phyloP scores from a whole-genome alignment of 805 yeast genomes.

The Clavispora phyllophila region DNA sequence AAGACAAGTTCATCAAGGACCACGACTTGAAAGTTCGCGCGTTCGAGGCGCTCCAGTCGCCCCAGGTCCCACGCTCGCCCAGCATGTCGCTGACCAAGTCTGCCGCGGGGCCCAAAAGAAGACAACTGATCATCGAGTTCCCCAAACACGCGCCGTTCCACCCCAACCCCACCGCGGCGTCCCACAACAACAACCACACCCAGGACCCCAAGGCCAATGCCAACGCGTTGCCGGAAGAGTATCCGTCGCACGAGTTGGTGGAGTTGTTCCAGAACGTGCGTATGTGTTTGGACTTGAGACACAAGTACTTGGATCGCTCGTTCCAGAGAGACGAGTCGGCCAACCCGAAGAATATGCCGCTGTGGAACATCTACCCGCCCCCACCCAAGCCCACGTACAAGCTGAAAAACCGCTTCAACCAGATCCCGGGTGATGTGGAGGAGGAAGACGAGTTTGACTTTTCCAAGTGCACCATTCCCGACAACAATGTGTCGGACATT shows the following conservation, averaged over 20 bases:
- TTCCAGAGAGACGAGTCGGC: slow-evolving; percentile 59
- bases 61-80: slow-evolving; percentile 30
- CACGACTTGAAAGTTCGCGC: slow-evolving; percentile 66
- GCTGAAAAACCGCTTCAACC: slow-evolving; percentile 56
- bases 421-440: slow-evolving; percentile 30
- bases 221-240: slow-evolving; percentile 40
- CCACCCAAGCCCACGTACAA: slow-evolving; percentile 83
- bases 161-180: slow-evolving; percentile 15
- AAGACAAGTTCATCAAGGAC: slow-evolving; percentile 58
- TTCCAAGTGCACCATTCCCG: slow-evolving; percentile 52
- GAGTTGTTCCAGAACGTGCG: slow-evolving; percentile 59
- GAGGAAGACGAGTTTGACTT: slow-evolving; percentile 56
- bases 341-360: slow-evolving; percentile 75
- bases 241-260: slow-evolving; percentile 64
- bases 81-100: slow-evolving; percentile 19
- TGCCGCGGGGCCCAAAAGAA: slow-evolving; percentile 16
- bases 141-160: slow-evolving; percentile 20
- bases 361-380: slow-evolving; percentile 83
- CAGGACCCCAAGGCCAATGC: slow-evolving; percentile 10
- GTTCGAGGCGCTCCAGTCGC: slow-evolving; percentile 39
- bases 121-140: slow-evolving; percentile 37
- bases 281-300: slow-evolving; percentile 67
- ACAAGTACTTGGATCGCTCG: slow-evolving; percentile 67
- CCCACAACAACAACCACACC: slow-evolving; percentile 16
- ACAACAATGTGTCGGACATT: slow-evolving; percentile 24